Conservation (phyloP, 352 stramenopile species). For the Globisporangium cederbergense region DNA sequence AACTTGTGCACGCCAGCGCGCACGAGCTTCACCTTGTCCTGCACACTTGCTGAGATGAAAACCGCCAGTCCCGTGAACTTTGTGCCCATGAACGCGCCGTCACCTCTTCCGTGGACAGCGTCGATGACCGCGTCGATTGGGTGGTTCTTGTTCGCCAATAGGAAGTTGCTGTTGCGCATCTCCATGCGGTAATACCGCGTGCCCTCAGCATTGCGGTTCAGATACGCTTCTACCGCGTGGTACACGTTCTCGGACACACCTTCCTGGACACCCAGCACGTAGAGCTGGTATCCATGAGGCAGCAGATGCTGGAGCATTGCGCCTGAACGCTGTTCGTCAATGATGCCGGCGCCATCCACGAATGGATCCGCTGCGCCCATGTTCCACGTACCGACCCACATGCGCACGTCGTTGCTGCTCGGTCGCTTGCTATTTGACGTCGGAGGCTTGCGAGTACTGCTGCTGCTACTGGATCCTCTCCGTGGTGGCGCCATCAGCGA, state of each 20-base stretch:
- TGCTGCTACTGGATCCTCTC: not conserved
- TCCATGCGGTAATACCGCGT: slow-evolving; percentile 68
- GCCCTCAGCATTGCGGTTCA: slow-evolving; percentile 66
- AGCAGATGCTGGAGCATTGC: slow-evolving; percentile 75
- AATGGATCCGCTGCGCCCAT: slow-evolving; percentile 82
- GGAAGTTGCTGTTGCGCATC: slow-evolving; percentile 70
- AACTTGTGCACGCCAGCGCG: slow-evolving; percentile 79
- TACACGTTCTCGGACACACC: slow-evolving; percentile 85
- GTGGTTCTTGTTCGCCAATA: slow-evolving; percentile 65
- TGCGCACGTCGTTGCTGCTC: slow-evolving; percentile 48
- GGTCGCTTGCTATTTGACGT: slow-evolving; percentile 24
- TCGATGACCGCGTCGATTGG: slow-evolving; percentile 68
- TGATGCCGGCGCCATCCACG: slow-evolving; percentile 60
- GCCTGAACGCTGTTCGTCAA: slow-evolving; percentile 68
- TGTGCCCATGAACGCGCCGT: slow-evolving; percentile 78
- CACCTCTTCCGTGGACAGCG: slow-evolving; percentile 71
- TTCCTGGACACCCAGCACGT: slow-evolving; percentile 83
- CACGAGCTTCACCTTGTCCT: slow-evolving; percentile 70
- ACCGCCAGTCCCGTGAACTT: slow-evolving; percentile 86
- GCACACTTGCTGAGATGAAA: slow-evolving; percentile 56
- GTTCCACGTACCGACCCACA: slow-evolving; percentile 88
- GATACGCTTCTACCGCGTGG: slow-evolving; percentile 69
- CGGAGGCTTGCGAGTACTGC: slow-evolving; percentile 3
- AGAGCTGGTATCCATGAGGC: slow-evolving; percentile 82
- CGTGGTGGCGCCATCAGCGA: slow-evolving; percentile 30